Evolutionary conservation across 108 stramenopile genomes (phyloP), one percentile per base, ranked within the genome.

Genomic region (Tribonema minus): DNA sequence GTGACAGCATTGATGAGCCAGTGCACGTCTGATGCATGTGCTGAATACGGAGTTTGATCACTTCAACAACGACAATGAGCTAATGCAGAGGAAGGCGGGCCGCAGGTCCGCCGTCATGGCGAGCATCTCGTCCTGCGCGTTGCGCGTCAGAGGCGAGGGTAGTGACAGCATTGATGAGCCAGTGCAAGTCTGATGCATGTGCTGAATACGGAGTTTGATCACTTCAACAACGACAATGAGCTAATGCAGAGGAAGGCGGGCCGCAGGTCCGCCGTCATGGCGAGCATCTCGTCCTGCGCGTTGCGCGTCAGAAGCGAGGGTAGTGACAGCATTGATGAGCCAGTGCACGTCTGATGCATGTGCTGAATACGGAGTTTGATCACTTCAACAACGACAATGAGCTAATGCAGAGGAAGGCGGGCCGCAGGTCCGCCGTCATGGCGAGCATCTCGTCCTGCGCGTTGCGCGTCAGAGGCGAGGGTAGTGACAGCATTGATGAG

Each of bases 391-490:
- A n/a, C n/a, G n/a, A n/a, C n/a, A n/a, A n/a, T n/a, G n/a, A n/a
- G n/a, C n/a, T n/a, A n/a, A n/a, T n/a, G n/a, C n/a, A n/a, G 5
- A 82, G 60, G 65, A 83, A 83, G 9, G 73, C 64, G 61, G 70
- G 31, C n/a, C 77, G 82, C 30, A 84, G 77, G 29, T 82, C 84
- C 38, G 86, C 82, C 38, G 93, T 92, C 87, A 93, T 92, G 35
- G 91, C 92, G 86, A 92, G 89, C 88, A 93, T 90, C 82, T 94
- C 93, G 85, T 94, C 93, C 88, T 94, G 93, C 20, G 93, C 89
- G 80, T n/a, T n/a, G n/a, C n/a, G n/a, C n/a, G n/a, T n/a, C n/a
- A n/a, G n/a, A n/a, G n/a, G n/a, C n/a, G n/a, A n/a, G n/a, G n/a
- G n/a, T n/a, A n/a, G n/a, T n/a, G n/a, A n/a, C n/a, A n/a, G n/a